phyloP scores from a whole-genome alignment of 768 basidiomycete genomes.

The Peribolospora kevripleyi region DNA sequence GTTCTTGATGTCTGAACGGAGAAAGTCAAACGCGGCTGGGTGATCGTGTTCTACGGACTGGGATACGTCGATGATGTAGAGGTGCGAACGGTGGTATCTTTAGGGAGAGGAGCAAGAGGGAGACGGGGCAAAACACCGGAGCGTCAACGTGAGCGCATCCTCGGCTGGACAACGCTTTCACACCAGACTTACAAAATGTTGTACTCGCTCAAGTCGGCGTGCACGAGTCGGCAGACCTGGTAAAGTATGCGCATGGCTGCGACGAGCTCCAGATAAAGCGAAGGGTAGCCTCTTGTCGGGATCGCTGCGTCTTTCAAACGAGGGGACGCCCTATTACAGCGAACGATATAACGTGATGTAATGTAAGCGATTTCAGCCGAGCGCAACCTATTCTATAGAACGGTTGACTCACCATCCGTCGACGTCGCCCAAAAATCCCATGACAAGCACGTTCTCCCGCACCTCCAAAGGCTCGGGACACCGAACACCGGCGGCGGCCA shows the following conservation, averaged over 20 bases:
- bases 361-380: neutral
- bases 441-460: slow-evolving; percentile 85
- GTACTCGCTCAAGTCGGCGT: slow-evolving; percentile 95
- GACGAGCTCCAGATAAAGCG: slow-evolving; percentile 55
- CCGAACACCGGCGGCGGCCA: slow-evolving; percentile 55
- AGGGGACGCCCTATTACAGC: slow-evolving; percentile 49
- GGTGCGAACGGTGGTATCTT: slow-evolving; percentile 30
- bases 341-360: neutral
- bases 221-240: slow-evolving; percentile 74
- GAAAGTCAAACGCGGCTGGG: slow-evolving; percentile 83
- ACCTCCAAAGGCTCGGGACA: slow-evolving; percentile 82
- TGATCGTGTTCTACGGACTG: slow-evolving; percentile 98
- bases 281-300: slow-evolving; percentile 27
- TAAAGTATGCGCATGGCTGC: slow-evolving; percentile 61
- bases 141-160: neutral
- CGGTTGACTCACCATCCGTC: slow-evolving; percentile 40
- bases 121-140: neutral
- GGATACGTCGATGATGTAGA: slow-evolving; percentile 91
- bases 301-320: slow-evolving; percentile 71
- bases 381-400: neutral
- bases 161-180: no score
- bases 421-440: slow-evolving; percentile 65
- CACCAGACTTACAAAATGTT: slow-evolving; percentile 49
- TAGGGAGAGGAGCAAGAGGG: neutral
- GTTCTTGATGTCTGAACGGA: slow-evolving; percentile 75